These are phyloP conservation scores for Hypoxylon subgilvum DNA, from an alignment of 495 filamentous ascomycete species.

Conservation along the genomic window DNA sequence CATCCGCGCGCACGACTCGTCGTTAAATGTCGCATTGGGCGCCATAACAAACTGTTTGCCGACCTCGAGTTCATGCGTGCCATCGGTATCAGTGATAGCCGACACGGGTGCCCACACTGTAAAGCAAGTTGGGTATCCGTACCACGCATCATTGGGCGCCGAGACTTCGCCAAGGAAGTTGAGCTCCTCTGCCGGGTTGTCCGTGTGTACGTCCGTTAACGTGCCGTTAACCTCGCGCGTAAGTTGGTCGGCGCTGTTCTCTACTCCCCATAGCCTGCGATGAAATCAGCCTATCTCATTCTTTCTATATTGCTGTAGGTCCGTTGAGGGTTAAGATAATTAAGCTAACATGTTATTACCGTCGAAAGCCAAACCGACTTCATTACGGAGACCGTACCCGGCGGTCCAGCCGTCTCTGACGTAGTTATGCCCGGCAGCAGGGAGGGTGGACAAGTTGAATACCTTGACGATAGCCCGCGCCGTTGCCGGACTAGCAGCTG, in stretches of 20 bases:
- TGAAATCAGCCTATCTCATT: constrained; percentile 54
- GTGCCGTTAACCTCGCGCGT: constrained; percentile 45
- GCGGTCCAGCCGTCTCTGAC: constrained; percentile 60
- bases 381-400: constrained; percentile 76
- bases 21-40: constrained; percentile 43
- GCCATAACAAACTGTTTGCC: constrained; percentile 49
- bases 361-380: constrained; percentile 64
- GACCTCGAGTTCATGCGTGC: constrained; percentile 22
- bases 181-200: constrained; percentile 77
- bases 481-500: constrained; percentile 49
- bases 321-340: not conserved
- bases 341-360: constrained; percentile 38
- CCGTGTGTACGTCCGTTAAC: constrained; percentile 65
- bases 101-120: constrained; percentile 62
- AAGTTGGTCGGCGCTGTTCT: constrained; percentile 75
- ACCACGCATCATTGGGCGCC: constrained; percentile 54
- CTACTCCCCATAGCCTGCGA: constrained; percentile 68
- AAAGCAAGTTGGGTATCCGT: constrained; percentile 75
- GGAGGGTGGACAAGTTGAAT: constrained; percentile 60
- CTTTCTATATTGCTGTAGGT: too few species aligned
- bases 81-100: constrained; percentile 1
- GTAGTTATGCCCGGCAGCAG: constrained; percentile 49
- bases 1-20: constrained; percentile 51
- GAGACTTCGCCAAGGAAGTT: constrained; percentile 72
- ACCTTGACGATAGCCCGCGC: constrained; percentile 70